phyloP scores from a whole-genome alignment of 441 rosid genomes.

The Brassica hybrid region DNA sequence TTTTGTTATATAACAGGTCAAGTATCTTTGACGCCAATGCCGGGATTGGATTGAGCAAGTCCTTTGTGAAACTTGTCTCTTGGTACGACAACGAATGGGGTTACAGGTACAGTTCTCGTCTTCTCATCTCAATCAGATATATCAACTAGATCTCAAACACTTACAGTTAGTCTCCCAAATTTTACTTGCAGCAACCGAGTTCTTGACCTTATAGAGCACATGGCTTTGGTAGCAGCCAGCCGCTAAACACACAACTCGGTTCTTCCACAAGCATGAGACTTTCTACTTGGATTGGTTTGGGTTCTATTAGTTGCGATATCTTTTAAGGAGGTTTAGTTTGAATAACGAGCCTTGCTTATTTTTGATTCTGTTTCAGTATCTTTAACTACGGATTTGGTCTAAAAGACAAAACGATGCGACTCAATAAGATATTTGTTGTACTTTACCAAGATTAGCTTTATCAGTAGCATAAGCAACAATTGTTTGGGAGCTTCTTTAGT shows the following conservation, averaged over 20 bases:
- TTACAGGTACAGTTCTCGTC: conserved; percentile 68
- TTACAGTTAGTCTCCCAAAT: not conserved
- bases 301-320: conserved; percentile 27
- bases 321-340: conserved; percentile 10
- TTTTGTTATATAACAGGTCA: conserved; percentile 58
- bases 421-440: conserved; percentile 30
- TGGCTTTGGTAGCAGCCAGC: conserved; percentile 84
- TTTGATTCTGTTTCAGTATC: conserved; percentile 27
- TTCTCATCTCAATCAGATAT: conserved; percentile 18
- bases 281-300: conserved; percentile 6
- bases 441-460: conserved; percentile 12
- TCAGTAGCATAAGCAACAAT: conserved; percentile 19
- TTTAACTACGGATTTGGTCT: conserved; percentile 16
- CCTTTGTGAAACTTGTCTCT: conserved; percentile 88
- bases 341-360: conserved; percentile 21
- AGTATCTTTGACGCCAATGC: conserved; percentile 99
- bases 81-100: conserved; percentile 99
- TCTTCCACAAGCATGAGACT: conserved; percentile 28
- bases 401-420: conserved; percentile 13
- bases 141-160: not conserved
- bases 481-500: conserved; percentile 1
- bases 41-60: conserved; percentile 81
- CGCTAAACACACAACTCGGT: conserved; percentile 38
- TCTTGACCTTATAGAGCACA: conserved; percentile 93
- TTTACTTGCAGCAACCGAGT: conserved; percentile 84